Conservation (phyloP, 371 early-diverging fungal species). For the Mucor ambiguus region DNA sequence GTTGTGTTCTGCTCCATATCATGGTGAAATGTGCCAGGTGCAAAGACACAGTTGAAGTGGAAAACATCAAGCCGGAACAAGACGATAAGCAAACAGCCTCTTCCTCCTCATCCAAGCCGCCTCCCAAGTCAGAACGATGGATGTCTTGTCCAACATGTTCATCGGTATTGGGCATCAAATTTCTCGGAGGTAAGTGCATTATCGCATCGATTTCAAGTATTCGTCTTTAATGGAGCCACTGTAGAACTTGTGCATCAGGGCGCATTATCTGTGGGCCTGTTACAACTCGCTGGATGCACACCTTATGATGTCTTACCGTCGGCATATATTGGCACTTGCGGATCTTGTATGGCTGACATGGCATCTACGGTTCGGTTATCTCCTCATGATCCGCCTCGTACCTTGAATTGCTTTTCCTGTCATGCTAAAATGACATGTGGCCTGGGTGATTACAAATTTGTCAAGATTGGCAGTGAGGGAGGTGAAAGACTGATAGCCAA, state of each 20-base stretch:
- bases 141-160: slow-evolving; percentile 70
- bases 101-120: not conserved
- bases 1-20: slow-evolving; percentile 62
- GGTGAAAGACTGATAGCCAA: slow-evolving; percentile 38
- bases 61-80: slow-evolving; percentile 52
- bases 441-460: slow-evolving; percentile 54
- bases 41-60: slow-evolving; percentile 61
- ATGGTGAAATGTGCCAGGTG: slow-evolving; percentile 76
- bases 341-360: slow-evolving; percentile 45
- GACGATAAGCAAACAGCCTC: slow-evolving; percentile 15
- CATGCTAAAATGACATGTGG: slow-evolving; percentile 49
- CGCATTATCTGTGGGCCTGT: slow-evolving; percentile 63
- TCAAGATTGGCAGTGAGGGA: slow-evolving; percentile 49
- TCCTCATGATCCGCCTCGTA: slow-evolving; percentile 36
- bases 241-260: slow-evolving; percentile 62
- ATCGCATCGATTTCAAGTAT: not conserved
- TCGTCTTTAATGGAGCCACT: not conserved
- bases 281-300: slow-evolving; percentile 72
- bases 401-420: slow-evolving; percentile 59
- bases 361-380: slow-evolving; percentile 28
- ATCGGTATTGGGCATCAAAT: slow-evolving; percentile 57
- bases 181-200: slow-evolving; percentile 26
- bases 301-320: slow-evolving; percentile 72
- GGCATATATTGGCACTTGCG: slow-evolving; percentile 68
- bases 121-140: slow-evolving; percentile 59